Percentiles rank a stretch among this genome's conserved stretches.
phyloP scores from a whole-genome alignment of 768 basidiomycete genomes.

The Rhizopogon salebrosus region DNA sequence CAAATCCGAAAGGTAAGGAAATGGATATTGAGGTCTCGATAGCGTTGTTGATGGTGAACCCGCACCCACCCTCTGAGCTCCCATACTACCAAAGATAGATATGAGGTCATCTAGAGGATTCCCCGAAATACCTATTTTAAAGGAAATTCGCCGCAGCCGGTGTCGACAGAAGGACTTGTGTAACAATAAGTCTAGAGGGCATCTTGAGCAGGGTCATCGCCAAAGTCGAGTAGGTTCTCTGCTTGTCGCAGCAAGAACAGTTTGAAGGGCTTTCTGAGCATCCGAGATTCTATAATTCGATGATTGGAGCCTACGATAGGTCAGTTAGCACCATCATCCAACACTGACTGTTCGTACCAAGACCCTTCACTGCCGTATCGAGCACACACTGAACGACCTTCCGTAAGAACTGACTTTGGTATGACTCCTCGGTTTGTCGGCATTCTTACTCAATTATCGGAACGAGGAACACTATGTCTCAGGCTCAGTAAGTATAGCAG shows the following conservation, averaged over 20 bases:
- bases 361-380: too few relatives aligned
- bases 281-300: constrained; percentile 44
- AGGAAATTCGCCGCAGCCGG: constrained; percentile 73
- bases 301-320: neutral
- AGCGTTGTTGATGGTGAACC: constrained; percentile 11
- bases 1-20: constrained; percentile 16
- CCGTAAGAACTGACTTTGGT: too few relatives aligned
- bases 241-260: constrained; percentile 88
- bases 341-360: too few relatives aligned
- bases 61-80: constrained; percentile 18
- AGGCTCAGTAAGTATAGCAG: constrained; percentile 73
- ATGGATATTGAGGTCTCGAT: constrained; percentile 3
- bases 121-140: constrained; percentile 70
- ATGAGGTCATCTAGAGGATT: constrained; percentile 94
- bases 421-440: too few relatives aligned
- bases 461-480: too few relatives aligned
- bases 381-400: too few relatives aligned
- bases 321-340: too few relatives aligned
- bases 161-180: constrained; percentile 63
- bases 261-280: constrained; percentile 82
- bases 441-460: too few relatives aligned
- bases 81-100: constrained; percentile 75
- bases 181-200: constrained; percentile 77
- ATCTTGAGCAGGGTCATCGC: constrained; percentile 58
- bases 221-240: constrained; percentile 94